Base-by-base conservation (phyloP, 345 rosid species). In the Eutrema heterophyllum region DNA sequence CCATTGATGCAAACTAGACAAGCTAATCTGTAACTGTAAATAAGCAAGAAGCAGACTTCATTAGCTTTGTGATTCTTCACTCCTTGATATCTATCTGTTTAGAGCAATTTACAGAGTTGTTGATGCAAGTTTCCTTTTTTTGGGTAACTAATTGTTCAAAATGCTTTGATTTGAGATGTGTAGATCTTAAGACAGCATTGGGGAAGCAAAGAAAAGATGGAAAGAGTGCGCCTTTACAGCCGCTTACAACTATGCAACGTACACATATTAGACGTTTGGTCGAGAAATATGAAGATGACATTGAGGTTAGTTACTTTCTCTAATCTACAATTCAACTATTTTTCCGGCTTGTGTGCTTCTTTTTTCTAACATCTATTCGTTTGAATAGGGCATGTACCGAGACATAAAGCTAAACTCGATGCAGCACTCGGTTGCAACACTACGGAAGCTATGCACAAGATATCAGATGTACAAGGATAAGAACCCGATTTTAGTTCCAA, bases 131-230 rank as follows among this genome's bases (percentile, higher is more conserved):
- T 40, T 67, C 8, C 6, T 3, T 0, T 38, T 32, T 21, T 38
- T 40, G 27, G 33, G 16, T 62, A n/a, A 15, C 41, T 62, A 16
- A 73, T 6, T 30, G 27, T 50, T 2, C 0, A 0, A 41, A 65
- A 41, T 61, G 56, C n/a, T 50, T 63, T 30, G 32, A 0, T 12
- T 15, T 40, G 64, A 5, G n/a, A 21, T 50, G 35, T 71, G 24
- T 77, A 94, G 98, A 94, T 83, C 80, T 94, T 71, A 91, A 91
- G 85, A 79, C 88, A 8, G 97, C 95, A 5, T 81, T 94, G 29
- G 96, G 98, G 63, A 94, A 91, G 85, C 88, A 88, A 74, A 79
- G 97, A 57, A 94, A 78, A 72, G 97, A 89, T 73, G 97, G 99
- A n/a, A 85, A 90, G 74, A 74, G 81, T 52, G 89, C 92, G 2